Conservation (phyloP, 2,329 filamentous ascomycete genomes). For the Tolypocladium sp. region DNA sequence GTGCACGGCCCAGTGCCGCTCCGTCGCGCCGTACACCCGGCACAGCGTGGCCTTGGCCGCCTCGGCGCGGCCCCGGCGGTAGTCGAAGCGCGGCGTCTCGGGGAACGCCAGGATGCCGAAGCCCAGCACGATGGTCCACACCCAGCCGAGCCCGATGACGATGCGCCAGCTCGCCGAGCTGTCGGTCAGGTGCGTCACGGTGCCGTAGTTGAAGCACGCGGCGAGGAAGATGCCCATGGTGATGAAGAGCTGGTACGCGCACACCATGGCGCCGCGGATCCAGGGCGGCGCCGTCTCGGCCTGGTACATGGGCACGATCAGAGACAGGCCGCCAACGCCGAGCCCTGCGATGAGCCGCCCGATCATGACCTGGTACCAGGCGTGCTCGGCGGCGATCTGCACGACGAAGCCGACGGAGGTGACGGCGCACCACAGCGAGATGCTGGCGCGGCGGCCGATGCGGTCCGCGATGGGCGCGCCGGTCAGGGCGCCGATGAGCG, state of each 20-base stretch:
- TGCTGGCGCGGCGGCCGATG: conserved; percentile 54
- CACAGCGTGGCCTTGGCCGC: conserved; percentile 38
- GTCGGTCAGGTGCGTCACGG: conserved; percentile 30
- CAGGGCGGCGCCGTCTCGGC: conserved; percentile 60
- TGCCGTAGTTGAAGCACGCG: conserved; percentile 55
- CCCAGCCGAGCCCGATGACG: conserved; percentile 43
- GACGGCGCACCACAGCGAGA: conserved; percentile 51
- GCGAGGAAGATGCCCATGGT: conserved; percentile 58
- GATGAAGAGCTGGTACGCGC: conserved; percentile 63
- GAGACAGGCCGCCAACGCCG: conserved; percentile 56
- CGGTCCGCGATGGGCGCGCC: conserved; percentile 56
- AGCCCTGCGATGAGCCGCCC: conserved; percentile 58
- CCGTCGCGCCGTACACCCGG: conserved; percentile 34
- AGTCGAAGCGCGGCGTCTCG: conserved; percentile 43
- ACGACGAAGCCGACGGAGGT: conserved; percentile 59
- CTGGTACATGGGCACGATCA: conserved; percentile 64
- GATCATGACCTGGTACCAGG: conserved; percentile 58
- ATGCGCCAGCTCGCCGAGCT: conserved; percentile 51
- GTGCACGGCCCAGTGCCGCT: conserved; percentile 34
- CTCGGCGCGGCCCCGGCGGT: conserved; percentile 35
- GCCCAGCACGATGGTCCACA: conserved; percentile 39
- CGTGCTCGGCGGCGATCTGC: conserved; percentile 44
- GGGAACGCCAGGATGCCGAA: conserved; percentile 39
- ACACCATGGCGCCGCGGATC: conserved; percentile 57
- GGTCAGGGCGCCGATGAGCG: conserved; percentile 48